Evolutionary conservation across 768 basidiomycete species (phyloP).

Genomic region (Hygrocybe punicea): DNA sequence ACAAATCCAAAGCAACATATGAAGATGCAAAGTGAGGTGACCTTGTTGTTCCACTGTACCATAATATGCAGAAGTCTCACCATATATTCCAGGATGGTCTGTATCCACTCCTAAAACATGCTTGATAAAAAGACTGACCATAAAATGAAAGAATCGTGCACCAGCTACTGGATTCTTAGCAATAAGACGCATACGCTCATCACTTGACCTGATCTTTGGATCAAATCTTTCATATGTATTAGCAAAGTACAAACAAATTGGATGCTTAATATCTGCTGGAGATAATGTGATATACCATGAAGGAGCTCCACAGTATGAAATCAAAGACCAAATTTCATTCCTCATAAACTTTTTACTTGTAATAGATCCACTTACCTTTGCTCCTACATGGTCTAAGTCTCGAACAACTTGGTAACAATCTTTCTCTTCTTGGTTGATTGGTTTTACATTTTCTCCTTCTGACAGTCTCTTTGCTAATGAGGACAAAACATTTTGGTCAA

Average conservation of each 20-base stretch:
- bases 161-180: constrained; percentile 27
- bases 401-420: constrained; percentile 32
- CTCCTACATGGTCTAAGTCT: constrained; percentile 35
- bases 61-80: constrained; percentile 30
- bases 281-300: constrained; percentile 31
- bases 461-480: constrained; percentile 19
- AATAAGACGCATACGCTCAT: constrained; percentile 20
- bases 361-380: constrained; percentile 26
- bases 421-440: constrained; percentile 31
- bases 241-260: constrained; percentile 32
- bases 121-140: constrained; percentile 22
- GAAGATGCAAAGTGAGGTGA: constrained; percentile 35
- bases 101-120: constrained; percentile 20
- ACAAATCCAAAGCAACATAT: constrained; percentile 37
- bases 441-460: constrained; percentile 24
- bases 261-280: constrained; percentile 30
- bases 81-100: constrained; percentile 25
- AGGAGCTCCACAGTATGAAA: constrained; percentile 19
- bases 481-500: constrained; percentile 22
- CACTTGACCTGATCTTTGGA: neutral
- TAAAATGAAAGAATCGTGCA: constrained; percentile 28
- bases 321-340: constrained; percentile 25
- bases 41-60: constrained; percentile 38
- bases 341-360: constrained; percentile 24
- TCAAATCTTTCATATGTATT: constrained; percentile 16